A percentile compares a stretch with the other conserved stretches of the same genome.
phyloP scores from a whole-genome alignment of 129 eudicot species.

The Smallanthus sonchifolius region DNA sequence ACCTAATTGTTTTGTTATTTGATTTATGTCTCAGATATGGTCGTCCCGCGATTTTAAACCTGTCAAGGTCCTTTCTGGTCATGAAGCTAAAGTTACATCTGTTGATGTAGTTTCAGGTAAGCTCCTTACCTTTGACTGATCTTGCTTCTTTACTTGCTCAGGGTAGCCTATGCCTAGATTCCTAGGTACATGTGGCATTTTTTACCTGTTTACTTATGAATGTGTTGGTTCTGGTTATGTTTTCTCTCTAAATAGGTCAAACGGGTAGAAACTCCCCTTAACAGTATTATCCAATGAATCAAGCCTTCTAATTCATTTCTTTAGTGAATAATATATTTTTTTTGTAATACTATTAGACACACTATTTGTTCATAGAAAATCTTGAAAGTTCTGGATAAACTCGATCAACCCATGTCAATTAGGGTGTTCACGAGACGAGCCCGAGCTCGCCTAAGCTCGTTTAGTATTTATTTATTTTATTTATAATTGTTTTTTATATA shows the following conservation, averaged over 20 bases:
- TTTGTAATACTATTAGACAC: not conserved
- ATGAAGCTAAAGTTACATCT: constrained; percentile 80
- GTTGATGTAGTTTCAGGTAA: constrained; percentile 77
- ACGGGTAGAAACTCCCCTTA: not conserved
- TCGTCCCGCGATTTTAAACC: constrained; percentile 89
- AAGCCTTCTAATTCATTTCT: not conserved
- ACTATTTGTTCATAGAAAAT: not conserved
- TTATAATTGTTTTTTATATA: too few species aligned
- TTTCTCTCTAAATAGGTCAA: not conserved
- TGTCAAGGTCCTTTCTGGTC: constrained; percentile 83
- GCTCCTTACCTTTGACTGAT: not conserved
- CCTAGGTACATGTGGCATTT: not conserved
- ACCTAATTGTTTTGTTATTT: not conserved
- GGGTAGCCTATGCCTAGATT: not conserved
- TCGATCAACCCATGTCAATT: not conserved
- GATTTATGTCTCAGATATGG: constrained; percentile 69
- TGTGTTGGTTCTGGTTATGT: not conserved
- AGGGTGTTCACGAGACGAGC: too few species aligned
- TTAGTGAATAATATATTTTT: not conserved
- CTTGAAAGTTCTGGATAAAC: not conserved
- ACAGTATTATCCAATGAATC: too few species aligned
- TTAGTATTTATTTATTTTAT: too few species aligned
- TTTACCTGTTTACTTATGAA: not conserved
- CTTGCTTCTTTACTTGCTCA: not conserved
- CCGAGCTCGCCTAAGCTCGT: too few species aligned